Evolutionary conservation across 192 early-diverging fungal genomes (phyloP), one percentile per base, ranked within the genome.

Genomic region (Coemansia sp.): DNA sequence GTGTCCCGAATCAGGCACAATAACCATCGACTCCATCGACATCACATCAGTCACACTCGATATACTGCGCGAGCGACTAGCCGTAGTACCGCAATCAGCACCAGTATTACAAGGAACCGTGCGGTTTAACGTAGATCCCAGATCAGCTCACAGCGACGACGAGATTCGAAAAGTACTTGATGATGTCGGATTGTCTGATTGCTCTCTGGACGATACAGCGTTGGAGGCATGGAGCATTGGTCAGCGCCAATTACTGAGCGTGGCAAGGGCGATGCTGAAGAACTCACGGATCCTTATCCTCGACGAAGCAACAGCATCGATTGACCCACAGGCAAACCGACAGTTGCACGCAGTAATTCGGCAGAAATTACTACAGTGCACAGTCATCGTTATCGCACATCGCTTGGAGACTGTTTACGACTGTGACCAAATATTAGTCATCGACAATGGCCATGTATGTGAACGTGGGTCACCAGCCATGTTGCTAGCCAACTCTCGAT

Each of bases 51-150:
- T 96, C 11, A 88, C 88, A 0, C 78, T 85, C 6, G 86, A 90
- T 46, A n/a, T 29, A 3, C 78, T 96, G 18, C 79, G 93, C 18
- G 88, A 80, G 70, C 84, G 88, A 18, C 82, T 98, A 68, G 87
- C 91, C 5, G 91, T 98, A 38, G 97, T 98, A 60, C 96, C 97
- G 11, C 97, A 98, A 72, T 91, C 94, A 16, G 88, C 95, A 3
- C 87, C 88, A 3, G 61, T 93, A 18, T 87, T 95, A 33, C 72
- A 83, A 0, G 87, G 92, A 6, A 91, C 94, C 0, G 87, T 97
- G 33, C 90, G 93, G 31, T 90, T 86, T 47, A 98, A 98, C 80
- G 76, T 97, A 29, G 96, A 97, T 76, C 96, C 96, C 5, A 89
- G 91, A 68, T 71, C 81, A 60, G 59, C 68, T 8, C 75, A 80